Evolutionary conservation across 2,329 filamentous ascomycete species (phyloP).

Genomic region (Fusarium sublunatum): DNA sequence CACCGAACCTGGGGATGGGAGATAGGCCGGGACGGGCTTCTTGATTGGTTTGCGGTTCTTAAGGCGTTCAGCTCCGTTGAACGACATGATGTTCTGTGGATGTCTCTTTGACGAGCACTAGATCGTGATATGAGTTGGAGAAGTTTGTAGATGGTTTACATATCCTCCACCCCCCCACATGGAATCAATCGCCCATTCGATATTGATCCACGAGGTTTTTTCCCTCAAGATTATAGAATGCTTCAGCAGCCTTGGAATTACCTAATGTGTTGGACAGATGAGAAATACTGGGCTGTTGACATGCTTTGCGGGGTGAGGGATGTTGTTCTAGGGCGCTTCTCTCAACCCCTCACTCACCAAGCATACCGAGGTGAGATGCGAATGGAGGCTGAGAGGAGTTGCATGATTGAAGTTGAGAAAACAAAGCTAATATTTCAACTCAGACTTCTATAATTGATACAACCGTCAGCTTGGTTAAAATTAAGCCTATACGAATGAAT

Average conservation of each 20-base stretch:
- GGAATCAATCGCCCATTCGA: constrained; percentile 28
- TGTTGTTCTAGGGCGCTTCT: not conserved
- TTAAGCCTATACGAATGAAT: too few species aligned
- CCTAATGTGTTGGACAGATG: not conserved
- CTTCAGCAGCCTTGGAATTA: not conserved
- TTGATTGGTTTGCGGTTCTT: constrained; percentile 58
- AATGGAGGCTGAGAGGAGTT: not conserved
- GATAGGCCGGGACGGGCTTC: constrained; percentile 62
- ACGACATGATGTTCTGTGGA: constrained; percentile 30
- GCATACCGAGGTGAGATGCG: not conserved
- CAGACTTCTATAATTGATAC: too few species aligned
- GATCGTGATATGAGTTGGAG: constrained; percentile 11
- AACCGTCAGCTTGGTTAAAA: too few species aligned
- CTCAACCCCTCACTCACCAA: not conserved
- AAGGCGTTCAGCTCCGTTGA: constrained; percentile 52
- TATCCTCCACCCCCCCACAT: constrained; percentile 35
- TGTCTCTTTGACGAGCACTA: not conserved
- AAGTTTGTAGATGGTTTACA: constrained; percentile 1
- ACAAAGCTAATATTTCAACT: too few species aligned
- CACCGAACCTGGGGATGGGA: constrained; percentile 57
- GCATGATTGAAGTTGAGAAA: not conserved
- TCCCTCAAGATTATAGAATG: not conserved
- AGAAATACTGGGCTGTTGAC: not conserved
- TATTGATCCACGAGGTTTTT: not conserved
- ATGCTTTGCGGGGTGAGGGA: constrained; percentile 4